Percentiles rank a stretch among this genome's conserved stretches.
These are phyloP conservation scores for Gracilaria caudata DNA, from an alignment of 23 red algal species.

Conservation along the genomic window DNA sequence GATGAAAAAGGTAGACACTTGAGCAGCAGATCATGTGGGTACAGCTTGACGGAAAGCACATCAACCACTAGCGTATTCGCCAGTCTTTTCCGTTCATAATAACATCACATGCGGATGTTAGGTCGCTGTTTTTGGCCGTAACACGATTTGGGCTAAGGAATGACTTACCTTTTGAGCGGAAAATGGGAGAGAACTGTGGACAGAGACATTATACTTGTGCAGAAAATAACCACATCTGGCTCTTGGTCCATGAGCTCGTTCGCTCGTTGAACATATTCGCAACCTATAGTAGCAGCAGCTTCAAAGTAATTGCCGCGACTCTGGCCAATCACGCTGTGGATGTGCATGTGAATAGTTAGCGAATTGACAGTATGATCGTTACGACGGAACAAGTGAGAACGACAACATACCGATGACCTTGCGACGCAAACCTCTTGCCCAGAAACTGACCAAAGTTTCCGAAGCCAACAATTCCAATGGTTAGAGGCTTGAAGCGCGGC, in stretches of 20 bases:
- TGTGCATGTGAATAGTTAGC: background rate
- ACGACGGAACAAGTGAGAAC: background rate
- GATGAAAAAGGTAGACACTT: constrained; percentile 60
- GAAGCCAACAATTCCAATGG: constrained; percentile 97
- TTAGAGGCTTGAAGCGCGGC: constrained; percentile 3
- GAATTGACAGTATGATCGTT: background rate
- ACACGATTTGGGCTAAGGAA: background rate
- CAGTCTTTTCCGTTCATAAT: constrained; percentile 24
- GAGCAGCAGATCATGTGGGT: constrained; percentile 80
- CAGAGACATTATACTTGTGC: constrained; percentile 92
- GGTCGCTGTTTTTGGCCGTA: background rate
- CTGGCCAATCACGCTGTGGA: constrained; percentile 71
- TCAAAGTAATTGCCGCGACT: constrained; percentile 78
- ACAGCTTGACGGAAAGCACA: constrained; percentile 94
- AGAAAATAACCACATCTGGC: constrained; percentile 86
- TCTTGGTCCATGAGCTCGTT: constrained; percentile 62
- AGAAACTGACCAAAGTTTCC: constrained; percentile 99
- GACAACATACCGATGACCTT: constrained; percentile 65
- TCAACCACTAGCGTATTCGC: constrained; percentile 85
- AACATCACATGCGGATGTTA: background rate
- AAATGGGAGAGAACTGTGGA: constrained; percentile 74
- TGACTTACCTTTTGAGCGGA: constrained; percentile 62
- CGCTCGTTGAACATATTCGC: constrained; percentile 59
- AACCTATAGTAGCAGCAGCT: constrained; percentile 76
- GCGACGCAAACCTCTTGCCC: constrained; percentile 73